Evolutionary conservation across 2,329 filamentous ascomycete genomes (phyloP).

Genomic region (Arthroderma sp.): DNA sequence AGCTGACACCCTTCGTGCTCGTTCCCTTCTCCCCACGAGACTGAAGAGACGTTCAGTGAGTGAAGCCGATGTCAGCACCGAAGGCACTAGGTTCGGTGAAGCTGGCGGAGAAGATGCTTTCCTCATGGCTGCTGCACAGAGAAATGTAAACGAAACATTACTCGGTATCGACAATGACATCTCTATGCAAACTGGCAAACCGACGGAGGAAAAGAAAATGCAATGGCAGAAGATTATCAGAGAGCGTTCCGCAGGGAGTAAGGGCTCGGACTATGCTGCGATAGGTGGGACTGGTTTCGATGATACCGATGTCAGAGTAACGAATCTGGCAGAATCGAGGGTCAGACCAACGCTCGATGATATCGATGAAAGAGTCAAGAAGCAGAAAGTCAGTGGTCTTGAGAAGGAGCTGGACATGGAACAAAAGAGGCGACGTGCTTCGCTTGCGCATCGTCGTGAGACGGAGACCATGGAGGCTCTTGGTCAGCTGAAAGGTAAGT

Average conservation of each 20-base stretch:
- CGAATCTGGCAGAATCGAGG: conserved; percentile 50
- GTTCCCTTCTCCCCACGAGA: conserved; percentile 24
- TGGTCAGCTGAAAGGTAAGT: conserved; percentile 4
- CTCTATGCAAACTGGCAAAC: conserved; percentile 57
- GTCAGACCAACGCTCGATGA: conserved; percentile 5
- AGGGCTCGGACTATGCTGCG: conserved; percentile 48
- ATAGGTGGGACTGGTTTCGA: conserved; percentile 47
- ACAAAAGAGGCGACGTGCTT: conserved; percentile 1
- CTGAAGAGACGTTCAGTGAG: conserved; percentile 50
- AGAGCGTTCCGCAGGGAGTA: conserved; percentile 51
- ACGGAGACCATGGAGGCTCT: conserved; percentile 4
- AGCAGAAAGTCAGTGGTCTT: not conserved
- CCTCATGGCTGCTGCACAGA: conserved; percentile 60
- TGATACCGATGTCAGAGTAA: conserved; percentile 51
- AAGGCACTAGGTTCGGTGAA: conserved; percentile 54
- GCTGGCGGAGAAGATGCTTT: conserved; percentile 56
- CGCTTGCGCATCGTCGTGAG: conserved; percentile 1
- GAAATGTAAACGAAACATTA: conserved; percentile 62
- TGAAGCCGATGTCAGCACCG: conserved; percentile 43
- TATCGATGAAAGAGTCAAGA: conserved; percentile 5
- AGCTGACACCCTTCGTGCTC: conserved; percentile 34
- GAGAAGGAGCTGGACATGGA: conserved; percentile 6
- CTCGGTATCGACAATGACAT: conserved; percentile 66
- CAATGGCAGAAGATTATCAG: conserved; percentile 48
- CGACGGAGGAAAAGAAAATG: conserved; percentile 49